These are phyloP conservation scores for Auricularia cornea DNA, from an alignment of 768 basidiomycete genomes.

Conservation along the genomic window DNA sequence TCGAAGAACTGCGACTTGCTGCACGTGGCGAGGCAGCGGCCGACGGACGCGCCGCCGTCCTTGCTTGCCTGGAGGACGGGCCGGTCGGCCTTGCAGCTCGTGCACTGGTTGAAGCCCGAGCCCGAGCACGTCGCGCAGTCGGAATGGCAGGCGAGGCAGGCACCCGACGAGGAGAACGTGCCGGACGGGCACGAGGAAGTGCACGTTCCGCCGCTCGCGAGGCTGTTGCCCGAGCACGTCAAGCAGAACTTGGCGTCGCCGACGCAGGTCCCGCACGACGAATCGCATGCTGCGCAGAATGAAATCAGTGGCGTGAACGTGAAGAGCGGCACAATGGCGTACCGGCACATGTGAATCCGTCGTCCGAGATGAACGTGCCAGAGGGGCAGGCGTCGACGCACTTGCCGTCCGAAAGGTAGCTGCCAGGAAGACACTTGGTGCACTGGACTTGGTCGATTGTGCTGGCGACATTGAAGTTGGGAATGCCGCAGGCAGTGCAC, in stretches of 20 bases:
- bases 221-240: constrained; percentile 55
- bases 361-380: constrained; percentile 62
- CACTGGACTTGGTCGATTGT: constrained; percentile 60
- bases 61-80: constrained; percentile 48
- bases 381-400: constrained; percentile 66
- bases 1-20: constrained; percentile 68
- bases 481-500: constrained; percentile 70
- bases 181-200: constrained; percentile 66
- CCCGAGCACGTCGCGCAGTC: constrained; percentile 83
- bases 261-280: constrained; percentile 63
- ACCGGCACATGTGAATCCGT: constrained; percentile 71
- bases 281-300: constrained; percentile 48
- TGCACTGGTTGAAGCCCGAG: constrained; percentile 70
- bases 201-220: constrained; percentile 69
- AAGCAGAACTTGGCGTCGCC: constrained; percentile 64
- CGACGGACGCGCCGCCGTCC: constrained; percentile 25
- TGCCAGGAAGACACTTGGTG: constrained; percentile 71
- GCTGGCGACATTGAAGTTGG: constrained; percentile 62
- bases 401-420: constrained; percentile 56
- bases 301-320: not conserved
- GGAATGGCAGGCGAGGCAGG: constrained; percentile 72
- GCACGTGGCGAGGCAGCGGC: constrained; percentile 74
- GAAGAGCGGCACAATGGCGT: constrained; percentile 19
- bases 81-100: constrained; percentile 53
- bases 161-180: constrained; percentile 54